These are phyloP conservation scores for Penstemon davidsonii DNA, from an alignment of 257 asterid species.

Conservation along the genomic window DNA sequence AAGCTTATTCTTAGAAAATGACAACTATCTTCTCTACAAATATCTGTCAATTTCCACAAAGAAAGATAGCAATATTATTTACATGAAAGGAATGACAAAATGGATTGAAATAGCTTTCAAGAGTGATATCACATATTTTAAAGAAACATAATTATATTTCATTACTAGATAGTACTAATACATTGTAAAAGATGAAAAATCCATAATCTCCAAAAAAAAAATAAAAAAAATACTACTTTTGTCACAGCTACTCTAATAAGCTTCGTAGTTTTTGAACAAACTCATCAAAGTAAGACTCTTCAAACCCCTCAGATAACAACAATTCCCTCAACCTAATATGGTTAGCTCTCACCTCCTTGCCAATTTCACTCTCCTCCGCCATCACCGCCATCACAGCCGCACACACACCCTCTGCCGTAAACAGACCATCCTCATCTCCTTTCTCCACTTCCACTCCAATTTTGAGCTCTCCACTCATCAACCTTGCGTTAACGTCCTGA, in stretches of 20 bases:
- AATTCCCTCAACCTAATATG: constrained; percentile 35
- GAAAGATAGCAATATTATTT: too few relatives aligned
- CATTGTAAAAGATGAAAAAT: too few relatives aligned
- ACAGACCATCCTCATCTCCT: constrained; percentile 49
- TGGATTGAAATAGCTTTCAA: too few relatives aligned
- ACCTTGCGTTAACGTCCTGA: constrained; percentile 37
- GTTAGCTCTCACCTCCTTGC: constrained; percentile 34
- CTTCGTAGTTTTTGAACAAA: constrained; percentile 28
- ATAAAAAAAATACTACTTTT: too few relatives aligned
- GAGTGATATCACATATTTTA: too few relatives aligned
- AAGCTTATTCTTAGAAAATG: too few relatives aligned
- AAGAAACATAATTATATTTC: too few relatives aligned
- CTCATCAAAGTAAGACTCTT: constrained; percentile 29
- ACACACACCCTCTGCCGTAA: constrained; percentile 38
- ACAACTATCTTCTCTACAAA: too few relatives aligned
- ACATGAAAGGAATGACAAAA: too few relatives aligned
- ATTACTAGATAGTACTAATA: too few relatives aligned
- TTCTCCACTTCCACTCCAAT: constrained; percentile 48
- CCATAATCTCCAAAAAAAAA: too few relatives aligned
- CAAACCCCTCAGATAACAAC: constrained; percentile 19
- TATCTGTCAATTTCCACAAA: too few relatives aligned
- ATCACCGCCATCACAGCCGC: constrained; percentile 35
- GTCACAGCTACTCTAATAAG: background rate
- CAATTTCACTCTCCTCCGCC: constrained; percentile 34
- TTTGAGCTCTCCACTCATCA: constrained; percentile 36